These are phyloP conservation scores for Canariomyces notabilis DNA, from an alignment of 2,329 filamentous ascomycete genomes.

Conservation along the genomic window DNA sequence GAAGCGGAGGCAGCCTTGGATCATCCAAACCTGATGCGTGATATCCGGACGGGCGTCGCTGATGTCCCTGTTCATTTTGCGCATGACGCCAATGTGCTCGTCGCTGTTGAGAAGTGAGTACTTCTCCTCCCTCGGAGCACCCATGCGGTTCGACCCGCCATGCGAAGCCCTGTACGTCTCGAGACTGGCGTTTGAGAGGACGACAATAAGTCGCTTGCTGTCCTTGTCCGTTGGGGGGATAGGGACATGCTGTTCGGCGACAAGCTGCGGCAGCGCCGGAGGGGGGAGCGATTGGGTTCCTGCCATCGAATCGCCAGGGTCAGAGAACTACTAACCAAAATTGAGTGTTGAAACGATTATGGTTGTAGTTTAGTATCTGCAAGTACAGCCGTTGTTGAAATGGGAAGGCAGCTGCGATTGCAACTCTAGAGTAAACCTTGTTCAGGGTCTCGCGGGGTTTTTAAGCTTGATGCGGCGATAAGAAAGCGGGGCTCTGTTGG, in stretches of 20 bases:
- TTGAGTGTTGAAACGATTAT: neutral
- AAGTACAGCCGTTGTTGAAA: slow-evolving; percentile 1
- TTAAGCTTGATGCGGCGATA: no score
- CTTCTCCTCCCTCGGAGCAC: slow-evolving; percentile 77
- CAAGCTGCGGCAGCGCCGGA: slow-evolving; percentile 81
- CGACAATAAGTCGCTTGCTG: slow-evolving; percentile 85
- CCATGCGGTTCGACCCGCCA: slow-evolving; percentile 59
- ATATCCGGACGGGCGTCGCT: slow-evolving; percentile 97
- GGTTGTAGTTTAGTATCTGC: neutral
- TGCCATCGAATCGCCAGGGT: slow-evolving; percentile 35
- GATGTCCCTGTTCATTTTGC: slow-evolving; percentile 98
- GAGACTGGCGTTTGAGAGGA: slow-evolving; percentile 92
- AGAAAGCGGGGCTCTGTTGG: no score
- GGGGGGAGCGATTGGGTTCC: slow-evolving; percentile 94
- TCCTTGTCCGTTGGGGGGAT: slow-evolving; percentile 86
- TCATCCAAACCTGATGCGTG: slow-evolving; percentile 75
- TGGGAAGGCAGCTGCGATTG: no score
- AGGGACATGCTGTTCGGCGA: slow-evolving; percentile 84
- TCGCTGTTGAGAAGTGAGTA: slow-evolving; percentile 98
- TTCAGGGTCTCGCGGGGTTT: no score
- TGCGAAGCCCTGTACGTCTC: slow-evolving; percentile 94
- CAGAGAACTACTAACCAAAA: slow-evolving; percentile 11
- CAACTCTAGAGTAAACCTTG: no score
- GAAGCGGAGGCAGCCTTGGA: slow-evolving; percentile 40
- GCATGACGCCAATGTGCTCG: slow-evolving; percentile 98